Percentiles rank a stretch among this genome's conserved stretches.
Evolutionary conservation across 2,329 filamentous ascomycete species (phyloP).

Genomic region (Pyrenophora seminiperda): DNA sequence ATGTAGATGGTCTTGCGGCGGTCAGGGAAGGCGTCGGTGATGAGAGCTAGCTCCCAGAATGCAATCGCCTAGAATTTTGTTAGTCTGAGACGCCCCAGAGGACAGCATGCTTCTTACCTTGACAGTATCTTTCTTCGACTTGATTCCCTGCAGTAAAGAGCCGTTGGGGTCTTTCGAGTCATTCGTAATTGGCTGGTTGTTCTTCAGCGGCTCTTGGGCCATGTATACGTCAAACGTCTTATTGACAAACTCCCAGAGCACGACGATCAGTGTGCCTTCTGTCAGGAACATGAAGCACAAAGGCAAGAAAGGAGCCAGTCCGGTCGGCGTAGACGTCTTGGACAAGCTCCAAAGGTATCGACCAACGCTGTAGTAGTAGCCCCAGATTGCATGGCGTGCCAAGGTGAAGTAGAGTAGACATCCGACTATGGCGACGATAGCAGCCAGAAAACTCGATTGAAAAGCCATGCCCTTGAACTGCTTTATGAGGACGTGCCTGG

Average conservation of each 20-base stretch:
- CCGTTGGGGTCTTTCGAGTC: constrained; percentile 92
- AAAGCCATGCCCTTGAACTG: constrained; percentile 25
- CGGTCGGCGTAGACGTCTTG: constrained; percentile 62
- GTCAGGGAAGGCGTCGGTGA: constrained; percentile 74
- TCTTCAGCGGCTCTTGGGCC: constrained; percentile 80
- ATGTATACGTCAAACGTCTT: constrained; percentile 80
- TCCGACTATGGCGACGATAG: constrained; percentile 55
- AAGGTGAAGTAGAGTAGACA: constrained; percentile 36
- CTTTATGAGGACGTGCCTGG: constrained; percentile 26
- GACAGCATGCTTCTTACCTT: constrained; percentile 56
- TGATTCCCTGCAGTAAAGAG: constrained; percentile 81
- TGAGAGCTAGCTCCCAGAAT: constrained; percentile 86
- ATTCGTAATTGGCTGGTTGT: constrained; percentile 78
- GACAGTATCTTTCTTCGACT: constrained; percentile 78
- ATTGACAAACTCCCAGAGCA: constrained; percentile 80
- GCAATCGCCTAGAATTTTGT: constrained; percentile 68
- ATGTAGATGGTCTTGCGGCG: constrained; percentile 81
- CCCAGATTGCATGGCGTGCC: constrained; percentile 40
- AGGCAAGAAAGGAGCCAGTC: constrained; percentile 62
- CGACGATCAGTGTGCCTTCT: constrained; percentile 69
- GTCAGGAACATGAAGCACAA: constrained; percentile 57
- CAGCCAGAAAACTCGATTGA: constrained; percentile 38
- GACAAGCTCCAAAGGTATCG: constrained; percentile 77
- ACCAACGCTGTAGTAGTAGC: constrained; percentile 69
- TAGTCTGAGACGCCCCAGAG: constrained; percentile 2